Conservation (phyloP, 306 rosid genomes). For the Notholithocarpus densiflorus region DNA sequence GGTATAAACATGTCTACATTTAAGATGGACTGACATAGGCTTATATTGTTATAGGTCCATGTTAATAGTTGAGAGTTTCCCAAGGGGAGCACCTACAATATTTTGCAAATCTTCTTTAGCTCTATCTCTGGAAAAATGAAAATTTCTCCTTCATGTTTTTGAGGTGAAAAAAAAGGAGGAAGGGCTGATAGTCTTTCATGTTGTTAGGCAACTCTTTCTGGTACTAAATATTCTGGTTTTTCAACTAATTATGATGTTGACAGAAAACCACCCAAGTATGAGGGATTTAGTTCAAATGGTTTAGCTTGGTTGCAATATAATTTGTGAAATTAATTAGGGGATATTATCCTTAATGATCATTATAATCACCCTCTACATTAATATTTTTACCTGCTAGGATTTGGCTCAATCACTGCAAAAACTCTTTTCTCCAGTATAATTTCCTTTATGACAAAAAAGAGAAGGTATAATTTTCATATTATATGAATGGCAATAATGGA, state of each 20-base stretch:
- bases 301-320: not conserved
- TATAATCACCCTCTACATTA: not conserved
- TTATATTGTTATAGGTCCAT: not conserved
- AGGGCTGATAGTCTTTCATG: not conserved
- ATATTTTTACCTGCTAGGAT: not conserved
- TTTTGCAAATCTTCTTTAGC: not conserved
- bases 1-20: conserved; percentile 40
- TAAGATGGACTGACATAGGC: conserved; percentile 5
- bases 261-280: not conserved
- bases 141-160: not conserved
- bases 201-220: not conserved
- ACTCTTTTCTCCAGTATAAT: no score
- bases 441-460: no score
- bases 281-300: not conserved
- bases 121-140: not conserved
- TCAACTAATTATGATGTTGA: not conserved
- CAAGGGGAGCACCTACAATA: not conserved
- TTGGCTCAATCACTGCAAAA: not conserved
- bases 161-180: not conserved
- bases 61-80: not conserved
- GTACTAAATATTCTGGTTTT: not conserved
- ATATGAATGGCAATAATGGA: not conserved
- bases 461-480: not conserved
- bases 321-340: not conserved
- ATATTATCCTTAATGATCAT: not conserved